phyloP scores from a whole-genome alignment of 139 green algal species.

The Edaphochlamys debaryana region DNA sequence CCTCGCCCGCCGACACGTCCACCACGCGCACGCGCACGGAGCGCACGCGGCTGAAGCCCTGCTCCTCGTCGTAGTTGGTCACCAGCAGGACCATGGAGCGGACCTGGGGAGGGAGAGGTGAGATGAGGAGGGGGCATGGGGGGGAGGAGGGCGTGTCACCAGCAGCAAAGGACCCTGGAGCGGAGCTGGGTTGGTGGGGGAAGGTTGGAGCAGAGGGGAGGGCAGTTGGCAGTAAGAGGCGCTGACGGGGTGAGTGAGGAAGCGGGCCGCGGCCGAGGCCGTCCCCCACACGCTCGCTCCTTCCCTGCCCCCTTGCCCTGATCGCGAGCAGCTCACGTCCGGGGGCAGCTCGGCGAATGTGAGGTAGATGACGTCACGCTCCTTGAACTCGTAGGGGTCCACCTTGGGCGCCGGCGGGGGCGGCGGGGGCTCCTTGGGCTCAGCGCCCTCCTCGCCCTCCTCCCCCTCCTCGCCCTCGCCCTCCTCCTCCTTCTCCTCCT shows the following conservation, averaged over 20 bases:
- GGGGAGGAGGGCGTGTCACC: not conserved
- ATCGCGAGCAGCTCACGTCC: no score
- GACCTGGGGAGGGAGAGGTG: slow-evolving; percentile 6
- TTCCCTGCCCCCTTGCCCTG: no score
- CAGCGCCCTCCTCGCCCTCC: slow-evolving; percentile 34
- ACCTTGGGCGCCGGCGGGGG: slow-evolving; percentile 48
- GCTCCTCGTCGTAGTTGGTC: slow-evolving; percentile 52
- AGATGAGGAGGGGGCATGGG: not conserved
- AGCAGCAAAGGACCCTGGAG: no score
- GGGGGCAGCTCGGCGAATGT: slow-evolving; percentile 49
- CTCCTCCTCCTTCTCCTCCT: slow-evolving; percentile 40
- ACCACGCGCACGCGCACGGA: slow-evolving; percentile 23
- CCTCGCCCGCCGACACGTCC: slow-evolving; percentile 24
- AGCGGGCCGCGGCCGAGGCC: no score
- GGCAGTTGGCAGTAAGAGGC: no score
- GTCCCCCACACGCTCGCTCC: no score
- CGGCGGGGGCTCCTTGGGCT: slow-evolving; percentile 44
- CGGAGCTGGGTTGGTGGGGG: no score
- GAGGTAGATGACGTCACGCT: slow-evolving; percentile 52
- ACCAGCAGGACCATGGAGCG: slow-evolving; percentile 48
- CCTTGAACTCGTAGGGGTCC: slow-evolving; percentile 62
- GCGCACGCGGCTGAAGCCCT: slow-evolving; percentile 36
- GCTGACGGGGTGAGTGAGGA: no score
- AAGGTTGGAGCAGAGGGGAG: no score
- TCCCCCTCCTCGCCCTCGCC: slow-evolving; percentile 45